Base-by-base conservation (phyloP, 2,329 filamentous ascomycete genomes). In the Phyllosticta citribraziliensis region DNA sequence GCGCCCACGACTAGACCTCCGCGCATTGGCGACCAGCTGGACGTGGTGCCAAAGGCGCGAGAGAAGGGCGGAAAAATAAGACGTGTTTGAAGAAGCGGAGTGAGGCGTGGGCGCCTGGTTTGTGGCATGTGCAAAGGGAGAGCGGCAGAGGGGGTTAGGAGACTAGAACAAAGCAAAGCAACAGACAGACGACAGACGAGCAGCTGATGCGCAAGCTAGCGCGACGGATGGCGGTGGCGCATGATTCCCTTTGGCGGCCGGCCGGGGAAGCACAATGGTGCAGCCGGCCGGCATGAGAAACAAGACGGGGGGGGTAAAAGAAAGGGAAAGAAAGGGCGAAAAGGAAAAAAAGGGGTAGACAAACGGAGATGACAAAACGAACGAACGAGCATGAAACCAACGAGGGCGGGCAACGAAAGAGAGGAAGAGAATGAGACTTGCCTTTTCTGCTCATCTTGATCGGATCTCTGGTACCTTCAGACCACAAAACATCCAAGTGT, bases 401-500 rank as follows among this genome's bases (percentile, higher is more conserved):
- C 22, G 3, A 10, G 27, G 27, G 27, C 27, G 33, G 33, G 33
- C 33, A 40, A 40, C 11, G 33, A 40, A 40, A 12, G 14, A 11
- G 12, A 55, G 22, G 2, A 11, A 33, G 27, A 20, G 19, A 24
- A 11, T 2, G 22, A 20, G 20, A 57, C 55, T 5, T 57, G 50
- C 55, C 55, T 57, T 57, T 57, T 17, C 55, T n/a, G 14, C 25
- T 35, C 55, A 57, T 57, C 55, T 57, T 57, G 30, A 17, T 40
- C 19, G 25, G 25, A 19, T 57, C 55, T 35, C 55, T 19, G 4
- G 55, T 57, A 19, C 55, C 55, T 57, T 5, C 33, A 40, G 17
- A 40, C 33, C 8, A 40, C 11, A 40, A 40, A 40, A 40, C 33
- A 40, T 14, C 14, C 5, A 40, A 40, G 33, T 12, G 33, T 40